phyloP scores from a whole-genome alignment of 2,329 filamentous ascomycete genomes.

The Truncatella angustata region DNA sequence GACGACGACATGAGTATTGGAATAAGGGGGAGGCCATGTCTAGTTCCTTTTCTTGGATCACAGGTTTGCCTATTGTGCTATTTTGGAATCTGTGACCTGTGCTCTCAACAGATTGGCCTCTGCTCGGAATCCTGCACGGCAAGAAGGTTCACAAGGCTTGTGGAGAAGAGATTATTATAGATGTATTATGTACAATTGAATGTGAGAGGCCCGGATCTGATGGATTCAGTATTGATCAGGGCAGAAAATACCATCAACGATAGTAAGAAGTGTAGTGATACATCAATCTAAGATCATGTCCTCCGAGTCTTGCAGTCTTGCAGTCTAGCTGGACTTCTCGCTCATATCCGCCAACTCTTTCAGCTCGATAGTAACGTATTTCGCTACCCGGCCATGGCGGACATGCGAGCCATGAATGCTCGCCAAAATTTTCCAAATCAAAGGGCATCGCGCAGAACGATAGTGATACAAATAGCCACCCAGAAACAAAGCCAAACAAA shows the following conservation, averaged over 20 bases:
- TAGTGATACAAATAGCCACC: conserved; percentile 20
- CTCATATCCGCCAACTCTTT: not conserved
- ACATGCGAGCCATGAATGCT: not conserved
- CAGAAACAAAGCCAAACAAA: conserved; percentile 5
- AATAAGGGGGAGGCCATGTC: not conserved
- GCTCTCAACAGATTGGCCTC: too few relatives aligned
- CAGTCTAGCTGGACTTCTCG: conserved; percentile 14
- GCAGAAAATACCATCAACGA: conserved; percentile 6
- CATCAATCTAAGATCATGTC: not conserved
- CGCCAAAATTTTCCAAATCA: too few relatives aligned
- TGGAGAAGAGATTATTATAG: not conserved
- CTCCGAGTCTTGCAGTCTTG: conserved; percentile 5
- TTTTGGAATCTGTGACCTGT: too few relatives aligned
- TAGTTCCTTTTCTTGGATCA: not conserved
- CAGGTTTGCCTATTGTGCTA: not conserved
- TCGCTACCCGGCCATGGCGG: not conserved
- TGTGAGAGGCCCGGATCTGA: not conserved
- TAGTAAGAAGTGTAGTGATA: conserved; percentile 5
- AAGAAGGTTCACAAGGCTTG: not conserved
- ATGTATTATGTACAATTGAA: conserved; percentile 4
- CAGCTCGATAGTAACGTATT: not conserved
- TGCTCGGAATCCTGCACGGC: too few relatives aligned
- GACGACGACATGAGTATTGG: not conserved
- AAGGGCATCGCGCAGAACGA: not conserved
- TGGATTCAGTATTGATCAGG: not conserved